Conservation (phyloP, 1,284 basidiomycete genomes). For the Boletellus dicymbophilus region DNA sequence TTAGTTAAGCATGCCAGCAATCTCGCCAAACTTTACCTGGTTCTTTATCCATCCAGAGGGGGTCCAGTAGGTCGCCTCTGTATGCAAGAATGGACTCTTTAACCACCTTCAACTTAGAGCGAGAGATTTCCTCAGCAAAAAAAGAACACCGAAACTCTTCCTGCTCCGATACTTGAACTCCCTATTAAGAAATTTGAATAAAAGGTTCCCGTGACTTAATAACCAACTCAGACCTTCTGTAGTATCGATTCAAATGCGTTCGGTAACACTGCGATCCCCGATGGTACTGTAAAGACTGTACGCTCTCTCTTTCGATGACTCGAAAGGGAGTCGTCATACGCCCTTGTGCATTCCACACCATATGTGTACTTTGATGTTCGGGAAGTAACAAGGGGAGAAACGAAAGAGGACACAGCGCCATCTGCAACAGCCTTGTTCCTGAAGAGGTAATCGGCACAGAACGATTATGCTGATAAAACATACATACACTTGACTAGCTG, state of each 20-base stretch:
- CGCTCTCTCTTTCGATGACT: slow-evolving; percentile 36
- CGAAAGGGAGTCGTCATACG: slow-evolving; percentile 28
- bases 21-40: not conserved
- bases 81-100: not conserved
- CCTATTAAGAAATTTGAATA: slow-evolving; percentile 12
- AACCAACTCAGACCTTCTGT: slow-evolving; percentile 21
- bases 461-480: not conserved
- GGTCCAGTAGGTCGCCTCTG: slow-evolving; percentile 1
- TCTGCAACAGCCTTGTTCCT: slow-evolving; percentile 60
- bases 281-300: not conserved
- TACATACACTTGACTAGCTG: slow-evolving; percentile 36
- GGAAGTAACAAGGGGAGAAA: slow-evolving; percentile 49
- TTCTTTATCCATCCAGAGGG: not conserved
- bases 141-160: slow-evolving; percentile 1
- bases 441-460: slow-evolving; percentile 1
- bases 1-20: not conserved
- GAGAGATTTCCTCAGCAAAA: not conserved
- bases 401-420: slow-evolving; percentile 50
- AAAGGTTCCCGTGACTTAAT: too few species aligned
- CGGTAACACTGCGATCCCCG: slow-evolving; percentile 20
- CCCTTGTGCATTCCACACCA: slow-evolving; percentile 30
- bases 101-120: not conserved
- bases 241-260: slow-evolving; percentile 30
- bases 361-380: slow-evolving; percentile 45
- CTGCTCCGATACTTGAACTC: not conserved